These are phyloP conservation scores for Clonostachys chloroleuca DNA, from an alignment of 2,329 filamentous ascomycete genomes.

Conservation along the genomic window DNA sequence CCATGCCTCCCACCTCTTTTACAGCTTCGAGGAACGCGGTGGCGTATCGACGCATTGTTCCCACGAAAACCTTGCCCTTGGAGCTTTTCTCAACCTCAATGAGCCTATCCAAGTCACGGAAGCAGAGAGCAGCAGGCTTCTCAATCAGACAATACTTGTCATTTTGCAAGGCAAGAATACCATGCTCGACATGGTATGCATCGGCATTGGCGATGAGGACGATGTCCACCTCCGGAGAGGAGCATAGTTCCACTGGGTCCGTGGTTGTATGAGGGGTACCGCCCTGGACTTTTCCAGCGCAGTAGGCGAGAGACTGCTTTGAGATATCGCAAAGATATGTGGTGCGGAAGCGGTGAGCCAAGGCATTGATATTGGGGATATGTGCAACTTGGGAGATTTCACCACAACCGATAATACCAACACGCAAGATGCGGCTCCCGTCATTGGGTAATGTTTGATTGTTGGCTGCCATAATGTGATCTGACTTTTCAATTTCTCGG, in stretches of 20 bases:
- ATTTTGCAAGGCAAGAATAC: slow-evolving; percentile 44
- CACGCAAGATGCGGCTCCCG: background rate
- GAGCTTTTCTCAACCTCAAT: slow-evolving; percentile 41
- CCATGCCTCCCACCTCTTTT: slow-evolving; percentile 45
- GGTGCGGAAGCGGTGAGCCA: slow-evolving; percentile 36
- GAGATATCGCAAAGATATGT: slow-evolving; percentile 50
- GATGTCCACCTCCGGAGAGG: slow-evolving; percentile 38
- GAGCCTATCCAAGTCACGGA: slow-evolving; percentile 38
- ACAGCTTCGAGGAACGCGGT: slow-evolving; percentile 47
- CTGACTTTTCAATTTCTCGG: too few species aligned
- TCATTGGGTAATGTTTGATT: too few species aligned
- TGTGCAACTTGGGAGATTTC: slow-evolving; percentile 21
- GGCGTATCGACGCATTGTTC: slow-evolving; percentile 59
- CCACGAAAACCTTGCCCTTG: slow-evolving; percentile 47
- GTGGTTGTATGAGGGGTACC: slow-evolving; percentile 20
- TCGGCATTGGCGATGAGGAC: slow-evolving; percentile 49
- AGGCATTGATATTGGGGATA: slow-evolving; percentile 39
- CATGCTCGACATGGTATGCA: slow-evolving; percentile 48
- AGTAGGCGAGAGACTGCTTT: slow-evolving; percentile 14
- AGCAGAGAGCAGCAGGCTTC: slow-evolving; percentile 49
- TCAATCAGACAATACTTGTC: slow-evolving; percentile 56
- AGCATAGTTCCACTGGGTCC: slow-evolving; percentile 33
- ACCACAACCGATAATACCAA: slow-evolving; percentile 4
- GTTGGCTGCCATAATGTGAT: too few species aligned
- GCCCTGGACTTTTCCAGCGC: slow-evolving; percentile 11